Evolutionary conservation across 345 rosid species (phyloP).

Genomic region (Moricandia moricandioides): DNA sequence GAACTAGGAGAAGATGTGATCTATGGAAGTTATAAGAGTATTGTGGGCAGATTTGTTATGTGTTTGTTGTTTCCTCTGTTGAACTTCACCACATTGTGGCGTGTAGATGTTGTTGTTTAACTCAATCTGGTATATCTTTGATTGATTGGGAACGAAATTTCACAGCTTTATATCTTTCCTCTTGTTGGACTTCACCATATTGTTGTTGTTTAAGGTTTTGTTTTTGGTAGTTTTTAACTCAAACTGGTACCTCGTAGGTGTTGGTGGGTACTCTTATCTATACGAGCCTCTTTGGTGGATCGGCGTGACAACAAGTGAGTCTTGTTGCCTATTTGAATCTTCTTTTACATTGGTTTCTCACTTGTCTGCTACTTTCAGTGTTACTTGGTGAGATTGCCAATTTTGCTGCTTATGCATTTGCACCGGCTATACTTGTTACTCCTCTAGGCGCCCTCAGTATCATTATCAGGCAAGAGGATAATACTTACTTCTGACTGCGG

Average conservation of each 20-base stretch:
- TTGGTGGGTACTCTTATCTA: constrained; percentile 92
- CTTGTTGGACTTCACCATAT: background rate
- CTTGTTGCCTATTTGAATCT: background rate
- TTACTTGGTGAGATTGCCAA: constrained; percentile 94
- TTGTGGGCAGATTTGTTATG: too few relatives aligned
- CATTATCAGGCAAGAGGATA: constrained; percentile 64
- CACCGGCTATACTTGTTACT: constrained; percentile 92
- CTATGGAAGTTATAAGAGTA: too few relatives aligned
- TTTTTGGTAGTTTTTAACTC: background rate
- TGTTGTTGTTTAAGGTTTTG: background rate
- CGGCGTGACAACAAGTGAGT: constrained; percentile 96
- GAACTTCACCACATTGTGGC: too few relatives aligned
- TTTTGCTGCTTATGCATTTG: constrained; percentile 98
- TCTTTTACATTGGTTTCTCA: background rate
- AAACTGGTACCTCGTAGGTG: constrained; percentile 45
- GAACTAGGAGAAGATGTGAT: too few relatives aligned
- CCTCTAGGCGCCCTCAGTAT: constrained; percentile 97
- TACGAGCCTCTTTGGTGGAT: constrained; percentile 98
- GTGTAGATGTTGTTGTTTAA: too few relatives aligned
- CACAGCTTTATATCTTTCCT: background rate
- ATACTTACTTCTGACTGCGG: background rate
- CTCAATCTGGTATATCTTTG: too few relatives aligned
- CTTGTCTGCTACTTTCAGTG: constrained; percentile 55
- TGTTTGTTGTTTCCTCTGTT: too few relatives aligned
- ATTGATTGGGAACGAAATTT: background rate